Evolutionary conservation across 768 basidiomycete species (phyloP).

Genomic region (Hortiboletus flavorubellus): DNA sequence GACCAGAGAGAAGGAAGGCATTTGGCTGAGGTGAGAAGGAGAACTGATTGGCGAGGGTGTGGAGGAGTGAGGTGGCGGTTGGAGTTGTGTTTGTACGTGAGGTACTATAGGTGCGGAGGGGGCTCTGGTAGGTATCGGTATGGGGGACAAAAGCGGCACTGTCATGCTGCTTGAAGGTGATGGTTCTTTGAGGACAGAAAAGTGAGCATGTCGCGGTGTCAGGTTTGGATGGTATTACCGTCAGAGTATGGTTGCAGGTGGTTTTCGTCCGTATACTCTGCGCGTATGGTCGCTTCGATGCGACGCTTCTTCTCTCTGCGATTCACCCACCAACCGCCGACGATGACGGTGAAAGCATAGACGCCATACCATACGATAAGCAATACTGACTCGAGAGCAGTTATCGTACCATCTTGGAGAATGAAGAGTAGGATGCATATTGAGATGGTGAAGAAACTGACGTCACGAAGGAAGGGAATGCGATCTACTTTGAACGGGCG

Average conservation of each 20-base stretch:
- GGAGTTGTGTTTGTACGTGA: constrained; percentile 40
- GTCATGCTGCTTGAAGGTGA: constrained; percentile 7
- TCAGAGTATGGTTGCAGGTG: constrained; percentile 56
- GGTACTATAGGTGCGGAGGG: constrained; percentile 36
- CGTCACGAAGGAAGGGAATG: constrained; percentile 85
- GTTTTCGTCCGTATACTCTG: constrained; percentile 52
- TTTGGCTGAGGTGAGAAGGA: constrained; percentile 41
- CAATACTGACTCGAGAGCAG: constrained; percentile 62
- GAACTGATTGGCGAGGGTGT: constrained; percentile 48
- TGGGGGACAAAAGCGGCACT: constrained; percentile 29
- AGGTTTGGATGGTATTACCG: constrained; percentile 45
- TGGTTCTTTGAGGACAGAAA: constrained; percentile 9
- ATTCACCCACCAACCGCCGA: constrained; percentile 74
- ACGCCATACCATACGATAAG: constrained; percentile 71
- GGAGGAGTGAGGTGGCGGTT: constrained; percentile 39
- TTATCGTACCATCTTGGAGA: constrained; percentile 71
- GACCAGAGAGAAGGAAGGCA: constrained; percentile 87
- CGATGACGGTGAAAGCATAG: constrained; percentile 76
- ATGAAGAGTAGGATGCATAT: constrained; percentile 73
- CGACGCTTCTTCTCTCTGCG: constrained; percentile 46
- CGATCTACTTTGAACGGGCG: constrained; percentile 86
- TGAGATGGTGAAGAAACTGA: constrained; percentile 89
- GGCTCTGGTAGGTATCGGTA: constrained; percentile 38
- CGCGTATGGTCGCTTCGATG: constrained; percentile 51
- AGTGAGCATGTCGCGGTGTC: constrained; percentile 2